Evolutionary conservation across 805 yeast genomes (phyloP).

Genomic region (Ogataea salicorniae): DNA sequence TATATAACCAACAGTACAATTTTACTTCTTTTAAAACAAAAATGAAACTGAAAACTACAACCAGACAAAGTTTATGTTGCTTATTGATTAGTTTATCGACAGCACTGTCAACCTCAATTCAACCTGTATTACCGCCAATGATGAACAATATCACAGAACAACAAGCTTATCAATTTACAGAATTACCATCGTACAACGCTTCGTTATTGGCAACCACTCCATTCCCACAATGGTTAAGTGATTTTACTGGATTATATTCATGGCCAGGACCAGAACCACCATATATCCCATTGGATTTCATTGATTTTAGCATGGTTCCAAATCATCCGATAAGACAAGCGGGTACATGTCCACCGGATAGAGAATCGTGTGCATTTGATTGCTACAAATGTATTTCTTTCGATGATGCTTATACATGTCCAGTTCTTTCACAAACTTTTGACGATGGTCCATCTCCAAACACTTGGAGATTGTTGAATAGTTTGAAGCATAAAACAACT

Average conservation of each 20-base stretch:
- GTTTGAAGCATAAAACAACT: conserved; percentile 55
- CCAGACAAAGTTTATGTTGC: neutral
- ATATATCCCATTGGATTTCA: conserved; percentile 72
- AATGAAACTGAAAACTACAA: neutral
- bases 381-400: conserved; percentile 71
- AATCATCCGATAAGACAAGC: conserved; percentile 41
- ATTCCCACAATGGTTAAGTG: conserved; percentile 76
- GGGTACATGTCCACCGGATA: conserved; percentile 53
- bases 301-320: conserved; percentile 53
- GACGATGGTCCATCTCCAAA: conserved; percentile 91
- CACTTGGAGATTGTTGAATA: conserved; percentile 54
- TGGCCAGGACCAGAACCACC: conserved; percentile 94
- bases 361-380: conserved; percentile 74
- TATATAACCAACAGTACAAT: too few species aligned
- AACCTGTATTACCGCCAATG: neutral
- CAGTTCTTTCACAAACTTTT: conserved; percentile 75
- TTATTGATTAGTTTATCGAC: neutral
- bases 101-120: neutral
- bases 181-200: conserved; percentile 18
- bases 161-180: conserved; percentile 4
- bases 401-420: conserved; percentile 77
- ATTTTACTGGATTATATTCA: conserved; percentile 61
- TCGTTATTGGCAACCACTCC: conserved; percentile 24
- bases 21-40: too few species aligned
- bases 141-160: neutral